These are phyloP conservation scores for Leccinum olivaceopallidum DNA, from an alignment of 768 basidiomycete species.

Conservation along the genomic window DNA sequence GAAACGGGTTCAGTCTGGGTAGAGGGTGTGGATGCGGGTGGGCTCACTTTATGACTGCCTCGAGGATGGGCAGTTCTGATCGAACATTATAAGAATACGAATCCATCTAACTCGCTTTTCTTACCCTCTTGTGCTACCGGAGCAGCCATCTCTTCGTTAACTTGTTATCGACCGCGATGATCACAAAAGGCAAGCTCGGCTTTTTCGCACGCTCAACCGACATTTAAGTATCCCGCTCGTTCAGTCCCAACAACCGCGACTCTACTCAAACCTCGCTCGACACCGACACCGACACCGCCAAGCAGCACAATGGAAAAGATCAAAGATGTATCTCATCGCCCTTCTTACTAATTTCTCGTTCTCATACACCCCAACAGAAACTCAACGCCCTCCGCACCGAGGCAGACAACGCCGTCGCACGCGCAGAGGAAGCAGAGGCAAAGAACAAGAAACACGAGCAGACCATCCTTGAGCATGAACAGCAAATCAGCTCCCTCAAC, in stretches of 20 bases:
- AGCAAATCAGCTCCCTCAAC: constrained; percentile 78
- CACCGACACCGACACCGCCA: constrained; percentile 5
- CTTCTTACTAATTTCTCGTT: too few relatives aligned
- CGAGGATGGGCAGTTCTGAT: constrained; percentile 89
- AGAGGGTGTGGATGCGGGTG: constrained; percentile 21
- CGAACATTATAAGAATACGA: constrained; percentile 22
- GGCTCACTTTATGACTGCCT: constrained; percentile 83
- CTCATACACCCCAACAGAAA: constrained; percentile 48
- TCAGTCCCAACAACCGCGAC: constrained; percentile 16
- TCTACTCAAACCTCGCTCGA: constrained; percentile 9
- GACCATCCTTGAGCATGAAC: constrained; percentile 74
- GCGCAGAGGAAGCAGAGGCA: constrained; percentile 86
- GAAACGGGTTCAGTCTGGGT: constrained; percentile 22
- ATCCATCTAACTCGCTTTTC: not conserved
- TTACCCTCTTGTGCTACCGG: constrained; percentile 81
- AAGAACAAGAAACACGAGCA: constrained; percentile 82
- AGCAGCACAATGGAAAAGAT: constrained; percentile 46
- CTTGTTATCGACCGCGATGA: constrained; percentile 23
- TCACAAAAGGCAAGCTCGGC: constrained; percentile 33
- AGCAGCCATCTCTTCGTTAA: constrained; percentile 49
- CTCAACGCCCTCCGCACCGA: constrained; percentile 76
- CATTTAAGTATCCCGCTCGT: constrained; percentile 20
- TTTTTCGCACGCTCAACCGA: constrained; percentile 36
- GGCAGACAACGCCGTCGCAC: constrained; percentile 75
- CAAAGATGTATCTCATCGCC: constrained; percentile 37